Evolutionary conservation across 352 stramenopile species (phyloP).

Genomic region (Pythium rhizo-oryzae): DNA sequence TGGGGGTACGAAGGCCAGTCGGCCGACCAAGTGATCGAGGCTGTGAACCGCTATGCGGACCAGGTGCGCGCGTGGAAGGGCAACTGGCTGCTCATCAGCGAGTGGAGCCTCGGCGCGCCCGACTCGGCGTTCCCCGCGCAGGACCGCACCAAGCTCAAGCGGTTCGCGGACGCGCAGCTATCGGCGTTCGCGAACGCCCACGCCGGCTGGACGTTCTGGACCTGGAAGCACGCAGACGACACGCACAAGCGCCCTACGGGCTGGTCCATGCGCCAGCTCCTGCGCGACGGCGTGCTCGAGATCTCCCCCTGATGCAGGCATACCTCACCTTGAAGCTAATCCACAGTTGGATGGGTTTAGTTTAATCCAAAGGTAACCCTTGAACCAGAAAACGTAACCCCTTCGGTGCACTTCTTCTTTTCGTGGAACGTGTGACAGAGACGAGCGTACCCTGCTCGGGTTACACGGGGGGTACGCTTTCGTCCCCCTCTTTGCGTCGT

Average conservation of each 20-base stretch:
- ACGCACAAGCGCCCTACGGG: conserved; percentile 45
- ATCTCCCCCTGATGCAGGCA: conserved; percentile 16
- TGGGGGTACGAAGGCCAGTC: conserved; percentile 65
- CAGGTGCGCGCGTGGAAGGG: conserved; percentile 61
- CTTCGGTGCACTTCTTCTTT: not conserved
- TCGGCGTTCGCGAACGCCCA: conserved; percentile 61
- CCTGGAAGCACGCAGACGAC: conserved; percentile 80
- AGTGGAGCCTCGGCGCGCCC: conserved; percentile 78
- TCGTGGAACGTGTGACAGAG: not conserved
- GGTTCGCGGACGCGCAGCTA: conserved; percentile 63
- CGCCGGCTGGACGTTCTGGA: conserved; percentile 88
- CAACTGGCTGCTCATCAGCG: conserved; percentile 81
- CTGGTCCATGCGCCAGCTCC: conserved; percentile 80
- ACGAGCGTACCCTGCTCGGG: not conserved
- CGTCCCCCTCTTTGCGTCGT: conserved; percentile 9
- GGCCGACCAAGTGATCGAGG: conserved; percentile 58
- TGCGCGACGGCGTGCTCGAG: conserved; percentile 72
- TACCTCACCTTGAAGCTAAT: conserved; percentile 8
- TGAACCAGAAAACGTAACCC: not conserved
- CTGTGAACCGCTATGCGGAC: conserved; percentile 56
- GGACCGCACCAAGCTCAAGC: conserved; percentile 45
- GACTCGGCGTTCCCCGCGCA: conserved; percentile 57
- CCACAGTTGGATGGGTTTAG: conserved; percentile 7
- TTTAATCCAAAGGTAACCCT: conserved; percentile 10
- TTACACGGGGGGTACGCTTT: conserved; percentile 10